Evolutionary conservation across 2,329 filamentous ascomycete species (phyloP), one percentile per base, ranked within the genome.

Genomic region (Bipolaris gigantea): DNA sequence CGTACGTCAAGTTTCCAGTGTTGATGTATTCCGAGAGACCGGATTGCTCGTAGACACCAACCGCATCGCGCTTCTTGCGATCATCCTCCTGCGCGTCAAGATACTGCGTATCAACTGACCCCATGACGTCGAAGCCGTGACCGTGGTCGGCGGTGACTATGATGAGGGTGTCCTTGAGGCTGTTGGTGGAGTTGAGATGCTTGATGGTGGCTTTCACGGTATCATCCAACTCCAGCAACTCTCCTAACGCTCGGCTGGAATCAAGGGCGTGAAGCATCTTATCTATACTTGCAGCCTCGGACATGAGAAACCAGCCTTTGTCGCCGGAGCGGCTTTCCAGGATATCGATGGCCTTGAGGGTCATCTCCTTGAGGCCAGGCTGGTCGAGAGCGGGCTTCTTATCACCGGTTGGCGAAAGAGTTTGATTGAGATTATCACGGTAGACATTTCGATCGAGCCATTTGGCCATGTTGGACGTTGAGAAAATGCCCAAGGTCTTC

Each of bases 371-470:
- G 46, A 94, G 84, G 4, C 90, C 90, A 0, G 90, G 90, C 25
- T 93, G 84, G 67, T 94, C 89, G 7, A 82, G 79, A 5, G 89
- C 89, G 36, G 88, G 78, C 15, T 77, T 79, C 38, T 82, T 80
- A 57, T 81, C 81, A 46, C 89, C 89, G 10, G 83, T 79, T 1
- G 90, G 89, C 63, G 88, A 82, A 73, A 92, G 90, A 53, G 82
- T 82, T 58, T 87, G 81, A 61, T 81, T 77, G 21, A 93, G 78
- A 76, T 93, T 92, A 21, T 86, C 77, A 9, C 78, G 84, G 79
- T 89, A 94, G 61, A 95, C 72, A 65, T 94, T 92, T 61, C 90
- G 86, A 76, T 95, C 90, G 10, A 95, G 82, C 90, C 90, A 95
- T 67, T 90, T 90, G 38, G 89, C 88, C 70, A 95, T 82, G 75